Base-by-base conservation (phyloP, 495 filamentous ascomycete genomes). In the Margaritispora aquatica region DNA sequence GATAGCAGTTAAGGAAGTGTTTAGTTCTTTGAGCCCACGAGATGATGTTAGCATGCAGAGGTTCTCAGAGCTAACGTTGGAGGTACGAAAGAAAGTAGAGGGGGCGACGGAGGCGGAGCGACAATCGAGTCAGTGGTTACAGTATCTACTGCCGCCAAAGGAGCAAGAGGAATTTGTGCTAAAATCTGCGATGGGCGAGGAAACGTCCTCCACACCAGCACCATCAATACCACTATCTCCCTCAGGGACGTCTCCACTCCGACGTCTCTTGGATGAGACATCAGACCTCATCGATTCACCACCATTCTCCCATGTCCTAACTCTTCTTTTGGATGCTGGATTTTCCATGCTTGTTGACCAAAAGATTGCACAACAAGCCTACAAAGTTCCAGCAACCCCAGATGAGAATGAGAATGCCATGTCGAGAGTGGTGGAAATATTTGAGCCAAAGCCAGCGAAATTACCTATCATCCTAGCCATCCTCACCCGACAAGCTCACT, bases 211-310 rank as follows among this genome's bases (percentile, higher is more conserved):
- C 4, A 21, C 17, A 24, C 13, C 52, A 7, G 9, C 3, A 11
- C 20, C 7, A 8, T 54, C 52, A 26, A 13, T 41, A 1, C 31
- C 24, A 2, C 64, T 1, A 54, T 69, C 9, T 64, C 72, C 22
- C 22, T 77, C 75, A 17, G 71, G 78, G 8, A 69, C 80, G 13
- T 77, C 81, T 48, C 75, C 79, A 26, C 82, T 97, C 63, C 88
- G 93, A 51, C 85, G 88, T 54, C 81, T 99, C n/a, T 77, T 98
- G 1, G 92, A 97, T 66, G 94, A 97, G 73, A 97, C 94, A 10
- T 87, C 94, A 21, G 94, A 98, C 71, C 78, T 97, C 19, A 88
- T 98, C 63, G 95, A 98, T 57, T 96, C 93, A 0, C 95, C 95
- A 0, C 80, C 87, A 20, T 96, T 97, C 71, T 80, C 85, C 7